phyloP scores from a whole-genome alignment of 2,329 filamentous ascomycete genomes.

The Ustulina deusta region DNA sequence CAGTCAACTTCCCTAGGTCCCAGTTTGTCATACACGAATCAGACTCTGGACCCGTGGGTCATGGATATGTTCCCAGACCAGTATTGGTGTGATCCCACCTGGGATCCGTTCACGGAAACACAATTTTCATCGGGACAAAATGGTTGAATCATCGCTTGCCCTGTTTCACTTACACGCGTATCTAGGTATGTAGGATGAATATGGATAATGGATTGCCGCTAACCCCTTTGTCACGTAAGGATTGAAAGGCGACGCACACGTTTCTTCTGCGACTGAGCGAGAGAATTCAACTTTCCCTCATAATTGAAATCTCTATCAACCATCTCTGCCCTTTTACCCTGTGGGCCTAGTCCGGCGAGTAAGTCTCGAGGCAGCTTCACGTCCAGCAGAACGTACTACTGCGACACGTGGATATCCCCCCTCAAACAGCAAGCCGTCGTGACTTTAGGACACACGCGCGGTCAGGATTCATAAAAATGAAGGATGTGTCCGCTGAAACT shows the following conservation, averaged over 20 bases:
- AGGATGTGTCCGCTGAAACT: not conserved
- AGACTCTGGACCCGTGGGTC: constrained; percentile 41
- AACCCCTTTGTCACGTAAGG: not conserved
- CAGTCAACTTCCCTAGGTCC: constrained; percentile 13
- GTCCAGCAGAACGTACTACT: not conserved
- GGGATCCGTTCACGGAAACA: constrained; percentile 41
- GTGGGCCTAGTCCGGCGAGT: too few species aligned
- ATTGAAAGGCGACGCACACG: not conserved
- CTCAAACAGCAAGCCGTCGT: not conserved
- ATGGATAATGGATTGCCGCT: not conserved
- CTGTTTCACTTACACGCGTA: not conserved
- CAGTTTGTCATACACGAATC: constrained; percentile 27
- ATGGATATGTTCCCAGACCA: constrained; percentile 43
- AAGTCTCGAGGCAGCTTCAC: not conserved
- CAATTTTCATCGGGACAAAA: constrained; percentile 19
- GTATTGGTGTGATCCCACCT: constrained; percentile 47
- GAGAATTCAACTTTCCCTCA: too few species aligned
- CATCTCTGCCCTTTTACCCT: not conserved
- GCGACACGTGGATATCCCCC: not conserved
- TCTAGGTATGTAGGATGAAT: not conserved
- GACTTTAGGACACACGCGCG: not conserved
- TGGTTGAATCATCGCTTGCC: not conserved
- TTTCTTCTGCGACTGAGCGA: not conserved
- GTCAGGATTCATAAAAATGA: not conserved
- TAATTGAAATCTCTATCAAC: not conserved